Evolutionary conservation across 495 filamentous ascomycete genomes (phyloP), one percentile per base, ranked within the genome.

Genomic region (Podospora comata): DNA sequence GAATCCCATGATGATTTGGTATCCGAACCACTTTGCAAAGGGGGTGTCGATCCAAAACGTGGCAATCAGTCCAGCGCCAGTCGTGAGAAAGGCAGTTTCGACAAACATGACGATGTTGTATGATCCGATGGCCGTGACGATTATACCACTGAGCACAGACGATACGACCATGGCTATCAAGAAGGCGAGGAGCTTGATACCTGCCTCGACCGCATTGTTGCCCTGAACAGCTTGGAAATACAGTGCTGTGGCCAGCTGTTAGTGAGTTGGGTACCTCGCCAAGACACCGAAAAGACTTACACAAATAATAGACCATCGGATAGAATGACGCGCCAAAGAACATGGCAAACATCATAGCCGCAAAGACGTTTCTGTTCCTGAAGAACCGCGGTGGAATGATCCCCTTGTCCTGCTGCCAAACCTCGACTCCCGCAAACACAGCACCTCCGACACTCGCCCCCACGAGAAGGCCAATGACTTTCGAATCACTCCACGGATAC

Each of bases 321-420:
- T 19, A 58, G 18, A 20, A 58, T 15, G 55, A 26, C 55, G n/a
- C 55, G 55, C 55, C 55, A 58, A 58, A 58, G 55, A 58, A 58
- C n/a, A 58, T 20, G 55, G 23, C 23, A 26, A 58, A 58, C 55
- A 58, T 58, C n/a, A 58, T 58, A 18, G n/a, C 23, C 55, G 23
- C 55, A 58, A 58, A 58, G 4, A 58, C 55, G 6, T 19, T 58
- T 18, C 18, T 58, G n/a, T 58, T 58, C n/a, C 6, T 26, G 23
- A 58, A 58, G 55, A 58, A 26, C 18, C 19, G n/a, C 1, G 55
- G 55, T 13, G 23, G n/a, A 9, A 58, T 18, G 2, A 58, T n/a
- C n/a, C n/a, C 55, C n/a, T 26, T 19, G 55, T 58, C 55, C n/a
- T 26, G n/a, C 55, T 20, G 55, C n/a, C 23, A 58, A 9, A 19